phyloP scores from a whole-genome alignment of 208 protist species.

The Wallacemonas rigidus region DNA sequence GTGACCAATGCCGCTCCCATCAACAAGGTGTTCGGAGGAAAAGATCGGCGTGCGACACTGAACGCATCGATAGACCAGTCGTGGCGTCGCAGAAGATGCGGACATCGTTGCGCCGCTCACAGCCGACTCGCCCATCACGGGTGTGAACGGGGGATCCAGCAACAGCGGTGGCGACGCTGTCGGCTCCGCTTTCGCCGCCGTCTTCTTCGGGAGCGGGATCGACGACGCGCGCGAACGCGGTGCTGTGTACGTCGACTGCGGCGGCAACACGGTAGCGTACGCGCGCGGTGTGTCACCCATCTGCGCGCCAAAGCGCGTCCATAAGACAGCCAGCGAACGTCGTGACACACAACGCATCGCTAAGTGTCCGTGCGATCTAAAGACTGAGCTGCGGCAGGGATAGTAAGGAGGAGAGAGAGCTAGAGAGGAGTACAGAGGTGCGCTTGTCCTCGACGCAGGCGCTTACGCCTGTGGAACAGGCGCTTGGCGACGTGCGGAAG shows the following conservation, averaged over 20 bases:
- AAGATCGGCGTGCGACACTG: conserved; percentile 6
- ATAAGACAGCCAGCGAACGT: too few species aligned
- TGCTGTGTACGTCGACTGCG: too few species aligned
- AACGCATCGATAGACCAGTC: background rate
- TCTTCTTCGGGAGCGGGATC: background rate
- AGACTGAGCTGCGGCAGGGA: conserved; percentile 10
- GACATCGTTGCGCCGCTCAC: background rate
- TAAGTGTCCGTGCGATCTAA: background rate
- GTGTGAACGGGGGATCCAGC: conserved; percentile 59
- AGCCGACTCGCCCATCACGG: conserved; percentile 30
- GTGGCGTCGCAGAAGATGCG: too few species aligned
- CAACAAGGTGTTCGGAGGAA: background rate
- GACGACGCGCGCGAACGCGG: background rate
- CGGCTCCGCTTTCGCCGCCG: background rate
- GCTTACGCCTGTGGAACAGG: too few species aligned
- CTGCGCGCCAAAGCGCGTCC: too few species aligned
- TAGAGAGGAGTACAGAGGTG: too few species aligned
- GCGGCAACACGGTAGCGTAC: too few species aligned
- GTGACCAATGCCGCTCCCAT: background rate
- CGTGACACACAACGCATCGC: too few species aligned
- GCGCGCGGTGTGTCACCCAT: too few species aligned
- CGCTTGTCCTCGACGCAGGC: too few species aligned
- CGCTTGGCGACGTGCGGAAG: too few species aligned
- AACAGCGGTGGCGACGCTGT: conserved; percentile 19
- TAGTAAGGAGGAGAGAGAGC: conserved; percentile 11